Conservation (phyloP, 306 rosid species). For the Prunus mume region DNA sequence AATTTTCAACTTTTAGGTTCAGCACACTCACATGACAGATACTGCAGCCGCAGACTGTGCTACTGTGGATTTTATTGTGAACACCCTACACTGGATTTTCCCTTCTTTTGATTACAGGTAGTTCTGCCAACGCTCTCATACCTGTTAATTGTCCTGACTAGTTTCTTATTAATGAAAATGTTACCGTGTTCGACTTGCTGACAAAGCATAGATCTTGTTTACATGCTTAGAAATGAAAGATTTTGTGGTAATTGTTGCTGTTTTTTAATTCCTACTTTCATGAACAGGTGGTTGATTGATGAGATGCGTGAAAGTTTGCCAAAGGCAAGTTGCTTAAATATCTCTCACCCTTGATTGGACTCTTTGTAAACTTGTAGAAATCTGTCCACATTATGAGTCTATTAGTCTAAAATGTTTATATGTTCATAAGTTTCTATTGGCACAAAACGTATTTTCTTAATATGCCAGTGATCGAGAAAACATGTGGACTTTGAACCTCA, state of each 20-base stretch:
- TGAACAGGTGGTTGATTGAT: slow-evolving; percentile 87
- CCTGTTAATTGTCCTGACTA: slow-evolving; percentile 6
- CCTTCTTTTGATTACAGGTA: slow-evolving; percentile 96
- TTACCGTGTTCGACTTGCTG: slow-evolving; percentile 24
- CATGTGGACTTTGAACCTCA: background rate
- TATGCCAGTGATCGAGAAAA: background rate
- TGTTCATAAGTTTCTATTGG: background rate
- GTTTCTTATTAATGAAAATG: slow-evolving; percentile 13
- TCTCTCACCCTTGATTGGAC: background rate
- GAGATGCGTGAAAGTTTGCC: slow-evolving; percentile 88
- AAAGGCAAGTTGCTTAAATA: slow-evolving; percentile 48
- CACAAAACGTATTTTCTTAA: background rate
- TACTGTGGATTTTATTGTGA: slow-evolving; percentile 78
- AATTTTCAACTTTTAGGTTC: slow-evolving; percentile 66
- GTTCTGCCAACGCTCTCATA: slow-evolving; percentile 5
- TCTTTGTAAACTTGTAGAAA: background rate
- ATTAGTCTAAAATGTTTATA: background rate
- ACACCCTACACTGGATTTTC: slow-evolving; percentile 64
- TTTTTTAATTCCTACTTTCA: slow-evolving; percentile 20
- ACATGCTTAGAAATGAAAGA: slow-evolving; percentile 7
- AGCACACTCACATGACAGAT: slow-evolving; percentile 93
- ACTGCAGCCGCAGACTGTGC: slow-evolving; percentile 96
- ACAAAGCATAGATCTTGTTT: background rate
- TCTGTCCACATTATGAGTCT: background rate
- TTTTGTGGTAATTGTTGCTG: slow-evolving; percentile 19